These are phyloP conservation scores for Yarrowia galli DNA, from an alignment of 1,139 yeast genomes.

Conservation along the genomic window DNA sequence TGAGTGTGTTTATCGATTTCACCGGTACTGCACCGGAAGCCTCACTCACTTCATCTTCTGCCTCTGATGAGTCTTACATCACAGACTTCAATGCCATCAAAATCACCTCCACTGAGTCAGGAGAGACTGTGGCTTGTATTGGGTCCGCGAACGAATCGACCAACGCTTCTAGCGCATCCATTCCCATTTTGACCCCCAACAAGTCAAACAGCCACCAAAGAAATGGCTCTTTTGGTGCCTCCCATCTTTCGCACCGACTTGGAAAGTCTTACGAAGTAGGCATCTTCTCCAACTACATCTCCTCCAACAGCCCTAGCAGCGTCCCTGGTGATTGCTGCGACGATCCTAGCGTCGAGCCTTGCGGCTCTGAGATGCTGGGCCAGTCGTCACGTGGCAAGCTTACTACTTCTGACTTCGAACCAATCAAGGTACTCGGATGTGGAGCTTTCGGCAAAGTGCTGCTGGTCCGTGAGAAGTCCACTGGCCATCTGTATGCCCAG, in stretches of 20 bases:
- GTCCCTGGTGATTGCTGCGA: conserved; percentile 11
- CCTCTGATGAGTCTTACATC: conserved; percentile 26
- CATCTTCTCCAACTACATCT: conserved; percentile 52
- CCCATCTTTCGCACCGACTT: conserved; percentile 47
- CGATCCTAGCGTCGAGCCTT: conserved; percentile 19
- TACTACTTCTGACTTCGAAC: conserved; percentile 68
- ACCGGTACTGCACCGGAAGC: conserved; percentile 7
- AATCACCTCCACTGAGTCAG: conserved; percentile 32
- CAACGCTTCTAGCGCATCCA: conserved; percentile 25
- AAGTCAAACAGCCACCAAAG: conserved; percentile 13
- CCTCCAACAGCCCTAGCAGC: conserved; percentile 42
- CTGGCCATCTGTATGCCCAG: conserved; percentile 82
- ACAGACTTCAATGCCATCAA: conserved; percentile 27
- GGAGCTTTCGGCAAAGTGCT: conserved; percentile 94
- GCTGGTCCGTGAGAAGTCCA: conserved; percentile 69
- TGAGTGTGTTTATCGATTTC: conserved; percentile 30
- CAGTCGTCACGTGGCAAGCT: conserved; percentile 44
- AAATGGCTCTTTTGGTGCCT: conserved; percentile 28
- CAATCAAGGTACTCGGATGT: conserved; percentile 81
- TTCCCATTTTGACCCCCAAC: conserved; percentile 30
- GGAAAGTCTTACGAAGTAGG: conserved; percentile 60
- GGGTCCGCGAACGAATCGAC: conserved; percentile 13
- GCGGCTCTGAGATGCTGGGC: conserved; percentile 35
- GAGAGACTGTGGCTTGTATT: conserved; percentile 37
- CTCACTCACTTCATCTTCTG: neutral